Evolutionary conservation across 2,329 filamentous ascomycete genomes (phyloP), one percentile per base, ranked within the genome.

Genomic region (Thermothelomyces thermophilus): DNA sequence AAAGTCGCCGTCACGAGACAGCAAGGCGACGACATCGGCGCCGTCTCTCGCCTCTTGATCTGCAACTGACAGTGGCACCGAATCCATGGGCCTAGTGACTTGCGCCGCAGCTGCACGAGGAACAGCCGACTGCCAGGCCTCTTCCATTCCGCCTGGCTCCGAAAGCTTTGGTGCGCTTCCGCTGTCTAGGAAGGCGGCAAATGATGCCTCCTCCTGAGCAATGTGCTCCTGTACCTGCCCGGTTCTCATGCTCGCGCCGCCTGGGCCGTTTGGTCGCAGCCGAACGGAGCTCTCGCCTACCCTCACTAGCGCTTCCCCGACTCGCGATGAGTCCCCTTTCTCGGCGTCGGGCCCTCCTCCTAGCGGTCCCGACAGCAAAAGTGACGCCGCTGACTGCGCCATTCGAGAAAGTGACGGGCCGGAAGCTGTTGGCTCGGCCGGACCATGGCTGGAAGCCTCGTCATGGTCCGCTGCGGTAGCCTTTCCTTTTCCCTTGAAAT

Each of bases 11-110:
- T 57, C 49, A 16, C 56, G 54, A 7, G 64, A 64, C 14, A 75
- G 60, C 2, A 74, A 59, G 14, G 60, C 56, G 8, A 68, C 62
- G 6, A 74, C 70, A 7, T 66, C 69, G n/a, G 59, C 56, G 0
- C 70, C 70, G 48, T 73, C 70, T 1, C 51, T 49, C 13, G 53
- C 55, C 50, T 72, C 63, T 37, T 70, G 68, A 40, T 66, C 63
- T 14, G 60, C 55, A 5, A 68, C 60, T 10, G 68, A 59, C 14
- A 53, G 50, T 10, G 53, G 35, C 16, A 53, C 36, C 30, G 37
- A 36, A 7, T 30, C 44, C 1, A 14, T 19, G 3, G n/a, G 34
- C 34, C 24, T 31, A 13, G 26, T 39, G 17, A 14, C 30, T 1
- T 20, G 1, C 17, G 45, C 20, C 9, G n/a, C 17, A 16, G 48